phyloP scores from a whole-genome alignment of 1,284 basidiomycete species.

The Xerocomus nothofagi region DNA sequence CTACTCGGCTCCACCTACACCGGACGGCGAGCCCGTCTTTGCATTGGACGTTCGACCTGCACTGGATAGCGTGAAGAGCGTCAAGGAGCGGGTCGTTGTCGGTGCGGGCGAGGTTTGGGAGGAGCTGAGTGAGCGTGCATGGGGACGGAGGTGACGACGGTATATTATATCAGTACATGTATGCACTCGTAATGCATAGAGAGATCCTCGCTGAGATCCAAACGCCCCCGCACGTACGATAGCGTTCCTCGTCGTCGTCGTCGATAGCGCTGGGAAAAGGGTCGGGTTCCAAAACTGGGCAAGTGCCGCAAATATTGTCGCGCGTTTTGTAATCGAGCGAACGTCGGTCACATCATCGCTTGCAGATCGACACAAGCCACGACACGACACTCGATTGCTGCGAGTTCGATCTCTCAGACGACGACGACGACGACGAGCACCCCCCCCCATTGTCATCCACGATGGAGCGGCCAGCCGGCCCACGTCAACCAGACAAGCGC shows the following conservation, averaged over 20 bases:
- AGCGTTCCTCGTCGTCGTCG: conserved; percentile 9
- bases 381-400: conserved; percentile 8
- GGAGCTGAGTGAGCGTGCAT: conserved; percentile 33
- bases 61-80: conserved; percentile 73
- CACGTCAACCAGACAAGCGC: conserved; percentile 72
- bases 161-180: conserved; percentile 7
- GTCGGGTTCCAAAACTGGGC: conserved; percentile 26
- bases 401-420: conserved; percentile 7
- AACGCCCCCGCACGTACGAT: background rate
- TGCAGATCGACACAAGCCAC: conserved; percentile 7
- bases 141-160: conserved; percentile 22
- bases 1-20: conserved; percentile 84
- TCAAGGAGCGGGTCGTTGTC: conserved; percentile 69
- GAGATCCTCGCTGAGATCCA: background rate
- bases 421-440: conserved; percentile 7
- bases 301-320: conserved; percentile 21
- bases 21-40: conserved; percentile 89
- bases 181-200: conserved; percentile 4
- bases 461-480: conserved; percentile 71
- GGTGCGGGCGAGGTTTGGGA: conserved; percentile 75
- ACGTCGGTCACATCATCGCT: conserved; percentile 1
- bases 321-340: conserved; percentile 15
- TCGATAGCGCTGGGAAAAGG: conserved; percentile 8
- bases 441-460: conserved; percentile 1
- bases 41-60: conserved; percentile 91